Conservation (phyloP, 345 rosid species). For the Raphanus raphanistrum region DNA sequence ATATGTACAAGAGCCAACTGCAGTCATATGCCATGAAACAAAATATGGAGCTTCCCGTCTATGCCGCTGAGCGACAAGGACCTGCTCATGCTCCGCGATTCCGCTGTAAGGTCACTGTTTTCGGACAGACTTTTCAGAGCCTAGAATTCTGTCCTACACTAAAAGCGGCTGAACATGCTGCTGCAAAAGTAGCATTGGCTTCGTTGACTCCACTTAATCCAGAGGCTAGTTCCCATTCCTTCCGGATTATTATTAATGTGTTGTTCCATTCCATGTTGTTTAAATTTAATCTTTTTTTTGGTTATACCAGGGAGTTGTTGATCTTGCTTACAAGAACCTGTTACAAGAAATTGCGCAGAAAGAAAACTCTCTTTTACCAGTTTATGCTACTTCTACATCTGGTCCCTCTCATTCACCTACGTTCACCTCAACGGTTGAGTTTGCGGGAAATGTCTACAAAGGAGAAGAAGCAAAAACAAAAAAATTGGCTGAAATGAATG, state of each 20-base stretch:
- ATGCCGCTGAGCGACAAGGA: slow-evolving; percentile 51
- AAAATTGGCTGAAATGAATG: slow-evolving; percentile 63
- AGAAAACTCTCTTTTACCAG: slow-evolving; percentile 44
- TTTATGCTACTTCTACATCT: slow-evolving; percentile 42
- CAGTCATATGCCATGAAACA: slow-evolving; percentile 56
- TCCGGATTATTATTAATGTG: not conserved
- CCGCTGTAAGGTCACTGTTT: slow-evolving; percentile 48
- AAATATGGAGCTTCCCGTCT: slow-evolving; percentile 45
- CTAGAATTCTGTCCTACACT: slow-evolving; percentile 45
- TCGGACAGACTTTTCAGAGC: slow-evolving; percentile 47
- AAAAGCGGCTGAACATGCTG: slow-evolving; percentile 64
- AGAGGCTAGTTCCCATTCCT: slow-evolving; percentile 35
- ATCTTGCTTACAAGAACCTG: slow-evolving; percentile 53
- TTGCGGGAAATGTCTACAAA: slow-evolving; percentile 41
- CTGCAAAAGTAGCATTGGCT: slow-evolving; percentile 61
- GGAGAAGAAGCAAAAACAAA: slow-evolving; percentile 59
- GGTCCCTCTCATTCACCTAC: slow-evolving; percentile 54
- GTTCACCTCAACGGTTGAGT: slow-evolving; percentile 53
- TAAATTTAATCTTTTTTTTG: not conserved
- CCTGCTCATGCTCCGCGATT: slow-evolving; percentile 64
- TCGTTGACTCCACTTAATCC: slow-evolving; percentile 41
- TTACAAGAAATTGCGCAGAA: slow-evolving; percentile 63
- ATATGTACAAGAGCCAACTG: slow-evolving; percentile 48
- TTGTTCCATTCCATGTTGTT: not conserved
- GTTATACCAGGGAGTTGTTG: not conserved